Conservation (phyloP, 2,329 filamentous ascomycete genomes). For the Beauveria medogensis region DNA sequence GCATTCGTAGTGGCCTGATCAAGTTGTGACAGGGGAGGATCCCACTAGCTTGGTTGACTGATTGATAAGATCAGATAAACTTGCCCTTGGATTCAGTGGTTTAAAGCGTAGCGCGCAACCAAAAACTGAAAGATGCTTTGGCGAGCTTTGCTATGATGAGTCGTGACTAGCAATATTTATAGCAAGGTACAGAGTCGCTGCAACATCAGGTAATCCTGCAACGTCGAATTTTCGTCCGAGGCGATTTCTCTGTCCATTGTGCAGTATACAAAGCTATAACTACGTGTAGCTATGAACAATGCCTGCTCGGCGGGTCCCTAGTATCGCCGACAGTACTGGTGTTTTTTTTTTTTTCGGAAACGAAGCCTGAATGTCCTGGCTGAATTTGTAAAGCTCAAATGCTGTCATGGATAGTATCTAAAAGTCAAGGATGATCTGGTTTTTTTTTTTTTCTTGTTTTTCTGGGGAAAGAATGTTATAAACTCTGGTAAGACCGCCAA, state of each 20-base stretch:
- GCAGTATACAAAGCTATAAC: slow-evolving; percentile 15
- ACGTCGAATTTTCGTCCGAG: slow-evolving; percentile 16
- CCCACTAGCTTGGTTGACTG: not conserved
- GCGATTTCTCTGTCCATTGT: slow-evolving; percentile 14
- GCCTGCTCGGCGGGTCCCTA: slow-evolving; percentile 16
- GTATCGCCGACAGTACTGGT: slow-evolving; percentile 10
- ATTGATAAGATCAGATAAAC: not conserved
- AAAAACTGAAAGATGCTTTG: not conserved
- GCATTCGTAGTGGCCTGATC: not conserved
- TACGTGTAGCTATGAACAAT: slow-evolving; percentile 17
- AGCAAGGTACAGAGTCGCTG: too few species aligned
- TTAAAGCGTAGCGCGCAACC: too few species aligned
- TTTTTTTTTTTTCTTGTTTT: too few species aligned
- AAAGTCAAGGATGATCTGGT: too few species aligned
- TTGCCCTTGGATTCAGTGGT: too few species aligned
- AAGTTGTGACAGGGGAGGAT: not conserved
- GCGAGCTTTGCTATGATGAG: slow-evolving; percentile 3
- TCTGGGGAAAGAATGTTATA: too few species aligned
- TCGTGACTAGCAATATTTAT: slow-evolving; percentile 10
- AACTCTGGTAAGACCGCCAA: too few species aligned
- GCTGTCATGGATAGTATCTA: too few species aligned
- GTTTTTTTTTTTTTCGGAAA: too few species aligned
- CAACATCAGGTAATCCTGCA: too few species aligned
- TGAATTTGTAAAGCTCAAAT: too few species aligned
- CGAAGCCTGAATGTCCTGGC: too few species aligned